Evolutionary conservation across 208 protist genomes (phyloP).

Genomic region (Wallacemonas rigidus): DNA sequence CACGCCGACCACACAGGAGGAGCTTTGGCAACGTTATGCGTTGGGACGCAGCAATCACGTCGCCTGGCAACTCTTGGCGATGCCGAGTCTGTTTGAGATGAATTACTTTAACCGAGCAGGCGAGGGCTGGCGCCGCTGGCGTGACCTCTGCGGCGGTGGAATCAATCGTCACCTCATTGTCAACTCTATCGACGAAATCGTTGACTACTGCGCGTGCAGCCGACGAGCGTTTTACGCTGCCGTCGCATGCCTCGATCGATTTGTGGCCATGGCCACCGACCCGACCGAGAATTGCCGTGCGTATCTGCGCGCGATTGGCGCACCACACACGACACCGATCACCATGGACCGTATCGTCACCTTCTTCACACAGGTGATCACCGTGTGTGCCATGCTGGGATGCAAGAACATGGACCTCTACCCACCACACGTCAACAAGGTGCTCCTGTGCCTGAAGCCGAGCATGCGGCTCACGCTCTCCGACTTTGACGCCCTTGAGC

Average conservation of each 20-base stretch:
- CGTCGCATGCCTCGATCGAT: constrained; percentile 67
- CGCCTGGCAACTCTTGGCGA: constrained; percentile 26
- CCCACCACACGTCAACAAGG: constrained; percentile 54
- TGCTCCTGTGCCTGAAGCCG: constrained; percentile 54
- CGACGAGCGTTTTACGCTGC: constrained; percentile 69
- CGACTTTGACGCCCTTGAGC: constrained; percentile 61
- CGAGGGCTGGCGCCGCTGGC: constrained; percentile 58
- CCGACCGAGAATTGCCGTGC: constrained; percentile 26
- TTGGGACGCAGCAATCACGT: constrained; percentile 13
- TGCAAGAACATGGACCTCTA: constrained; percentile 80
- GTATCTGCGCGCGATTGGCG: constrained; percentile 20
- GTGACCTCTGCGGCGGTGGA: constrained; percentile 47
- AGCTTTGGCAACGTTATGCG: not conserved
- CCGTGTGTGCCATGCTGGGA: constrained; percentile 72
- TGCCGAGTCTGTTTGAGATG: constrained; percentile 27
- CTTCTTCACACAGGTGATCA: constrained; percentile 76
- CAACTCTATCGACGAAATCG: constrained; percentile 74
- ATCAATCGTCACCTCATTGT: constrained; percentile 58
- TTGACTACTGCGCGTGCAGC: constrained; percentile 57
- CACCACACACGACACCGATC: constrained; percentile 19
- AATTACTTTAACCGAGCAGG: constrained; percentile 17
- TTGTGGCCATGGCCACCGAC: constrained; percentile 40
- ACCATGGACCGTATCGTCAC: constrained; percentile 33
- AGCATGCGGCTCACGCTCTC: constrained; percentile 36
- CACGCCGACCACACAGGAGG: not conserved